phyloP scores from a whole-genome alignment of 148 eudicot genomes.

The Talinum fruticosum region DNA sequence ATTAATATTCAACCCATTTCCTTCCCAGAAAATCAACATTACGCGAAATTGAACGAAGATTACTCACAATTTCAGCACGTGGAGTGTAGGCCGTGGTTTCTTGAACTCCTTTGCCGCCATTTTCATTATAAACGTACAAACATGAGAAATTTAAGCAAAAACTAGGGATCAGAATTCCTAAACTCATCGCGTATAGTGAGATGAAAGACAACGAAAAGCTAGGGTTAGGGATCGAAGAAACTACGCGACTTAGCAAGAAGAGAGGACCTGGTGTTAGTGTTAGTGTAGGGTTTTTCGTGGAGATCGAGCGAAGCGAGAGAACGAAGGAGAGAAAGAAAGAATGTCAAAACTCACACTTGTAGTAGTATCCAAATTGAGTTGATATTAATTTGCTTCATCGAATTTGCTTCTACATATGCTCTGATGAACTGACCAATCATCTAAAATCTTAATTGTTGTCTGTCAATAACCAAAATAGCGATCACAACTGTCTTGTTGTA shows the following conservation, averaged over 20 bases:
- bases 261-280: not conserved
- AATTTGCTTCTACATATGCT: too few species aligned
- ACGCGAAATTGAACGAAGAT: not conserved
- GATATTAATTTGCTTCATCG: too few species aligned
- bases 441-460: too few species aligned
- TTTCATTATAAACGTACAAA: not conserved
- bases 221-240: not conserved
- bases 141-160: not conserved
- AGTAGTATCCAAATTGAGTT: too few species aligned
- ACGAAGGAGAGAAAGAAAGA: not conserved
- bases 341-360: too few species aligned
- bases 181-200: not conserved
- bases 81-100: not conserved
- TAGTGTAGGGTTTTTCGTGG: not conserved
- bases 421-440: too few species aligned
- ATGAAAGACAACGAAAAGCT: not conserved
- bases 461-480: too few species aligned
- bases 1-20: not conserved
- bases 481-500: too few species aligned
- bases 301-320: not conserved
- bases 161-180: not conserved
- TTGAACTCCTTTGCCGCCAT: not conserved
- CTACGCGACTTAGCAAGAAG: not conserved
- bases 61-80: slow-evolving; percentile 1
- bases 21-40: not conserved